Conservation (phyloP, 2,329 filamentous ascomycete species). For the Cadophora sp. region DNA sequence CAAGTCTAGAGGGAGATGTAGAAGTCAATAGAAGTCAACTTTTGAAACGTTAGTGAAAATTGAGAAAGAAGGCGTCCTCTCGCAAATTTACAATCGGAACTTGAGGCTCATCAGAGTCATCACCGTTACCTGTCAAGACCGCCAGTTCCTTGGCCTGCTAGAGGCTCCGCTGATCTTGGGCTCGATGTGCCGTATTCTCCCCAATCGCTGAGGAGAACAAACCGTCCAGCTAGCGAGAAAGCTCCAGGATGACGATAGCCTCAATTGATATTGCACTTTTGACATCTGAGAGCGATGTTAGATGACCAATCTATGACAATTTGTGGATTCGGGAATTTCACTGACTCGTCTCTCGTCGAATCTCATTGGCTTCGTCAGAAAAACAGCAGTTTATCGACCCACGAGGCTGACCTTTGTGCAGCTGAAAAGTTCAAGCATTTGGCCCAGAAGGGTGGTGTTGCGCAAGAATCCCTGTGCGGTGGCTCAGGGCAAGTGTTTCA, state of each 20-base stretch:
- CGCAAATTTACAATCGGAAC: no score
- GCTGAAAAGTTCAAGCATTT: conserved; percentile 24
- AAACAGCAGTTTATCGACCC: not conserved
- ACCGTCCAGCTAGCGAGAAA: no score
- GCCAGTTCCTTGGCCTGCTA: no score
- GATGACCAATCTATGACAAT: not conserved
- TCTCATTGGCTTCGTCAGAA: not conserved
- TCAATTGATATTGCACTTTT: conserved; percentile 5
- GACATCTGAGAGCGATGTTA: not conserved
- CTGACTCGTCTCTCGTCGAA: not conserved
- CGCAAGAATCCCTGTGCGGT: conserved; percentile 21
- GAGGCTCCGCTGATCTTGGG: no score
- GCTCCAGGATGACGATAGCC: not conserved
- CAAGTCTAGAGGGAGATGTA: not conserved
- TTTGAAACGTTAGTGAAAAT: not conserved
- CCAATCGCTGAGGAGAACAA: no score
- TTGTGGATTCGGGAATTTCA: not conserved
- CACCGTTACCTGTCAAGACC: no score
- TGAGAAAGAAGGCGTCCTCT: no score
- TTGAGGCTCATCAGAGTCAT: not conserved
- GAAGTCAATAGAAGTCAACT: not conserved
- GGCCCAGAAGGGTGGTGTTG: conserved; percentile 7
- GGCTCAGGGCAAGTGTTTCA: conserved; percentile 20
- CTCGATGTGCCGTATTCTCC: not conserved
- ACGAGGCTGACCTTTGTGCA: conserved; percentile 20